A percentile compares a stretch with the other conserved stretches of the same genome.
These are phyloP conservation scores for Jaenimonas drosophilae DNA, from an alignment of 208 protist species.

Conservation along the genomic window DNA sequence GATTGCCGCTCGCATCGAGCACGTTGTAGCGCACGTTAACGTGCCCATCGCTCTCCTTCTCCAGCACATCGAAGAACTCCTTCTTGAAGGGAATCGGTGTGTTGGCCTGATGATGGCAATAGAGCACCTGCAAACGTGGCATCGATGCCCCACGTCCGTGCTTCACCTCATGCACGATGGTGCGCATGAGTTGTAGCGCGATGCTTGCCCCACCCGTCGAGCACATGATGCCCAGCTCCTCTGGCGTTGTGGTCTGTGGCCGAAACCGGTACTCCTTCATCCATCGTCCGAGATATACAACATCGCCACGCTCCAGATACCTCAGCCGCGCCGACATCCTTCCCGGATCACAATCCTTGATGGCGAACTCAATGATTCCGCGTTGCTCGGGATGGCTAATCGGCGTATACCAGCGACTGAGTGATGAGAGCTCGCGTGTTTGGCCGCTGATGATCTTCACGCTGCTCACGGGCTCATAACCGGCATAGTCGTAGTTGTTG, in stretches of 20 bases:
- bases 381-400: constrained; percentile 72
- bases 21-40: constrained; percentile 62
- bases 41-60: constrained; percentile 17
- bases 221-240: constrained; percentile 65
- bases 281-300: constrained; percentile 76
- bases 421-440: constrained; percentile 31
- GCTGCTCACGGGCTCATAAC: constrained; percentile 78
- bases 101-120: constrained; percentile 73
- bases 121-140: constrained; percentile 46
- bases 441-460: constrained; percentile 45
- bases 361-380: constrained; percentile 78
- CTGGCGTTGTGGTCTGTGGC: constrained; percentile 16
- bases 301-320: constrained; percentile 56
- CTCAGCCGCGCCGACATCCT: constrained; percentile 70
- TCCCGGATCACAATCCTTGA: constrained; percentile 67
- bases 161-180: not conserved
- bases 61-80: constrained; percentile 29
- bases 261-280: constrained; percentile 76
- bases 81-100: constrained; percentile 56
- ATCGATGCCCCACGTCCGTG: too few species aligned
- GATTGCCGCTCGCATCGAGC: constrained; percentile 7
- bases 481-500: constrained; percentile 77
- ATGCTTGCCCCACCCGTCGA: constrained; percentile 66
- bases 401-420: constrained; percentile 79
- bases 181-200: constrained; percentile 68